These are phyloP conservation scores for Citrullus mucosospermus DNA, from an alignment of 306 rosid species.

Conservation along the genomic window DNA sequence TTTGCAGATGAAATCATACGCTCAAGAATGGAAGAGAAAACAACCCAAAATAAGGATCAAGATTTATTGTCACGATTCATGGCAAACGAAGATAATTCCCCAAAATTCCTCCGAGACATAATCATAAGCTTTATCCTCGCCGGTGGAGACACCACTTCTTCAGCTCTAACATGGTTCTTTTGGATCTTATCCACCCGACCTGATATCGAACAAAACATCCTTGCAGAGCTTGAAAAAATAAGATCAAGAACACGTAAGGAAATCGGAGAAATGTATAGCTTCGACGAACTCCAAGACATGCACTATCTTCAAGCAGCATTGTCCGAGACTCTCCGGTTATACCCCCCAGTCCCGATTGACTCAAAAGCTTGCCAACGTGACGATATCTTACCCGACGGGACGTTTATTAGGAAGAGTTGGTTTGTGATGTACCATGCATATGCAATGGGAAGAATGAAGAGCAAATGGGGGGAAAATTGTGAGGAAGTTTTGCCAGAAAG, in stretches of 20 bases:
- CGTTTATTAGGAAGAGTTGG: slow-evolving; percentile 31
- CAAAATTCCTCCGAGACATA: slow-evolving; percentile 46
- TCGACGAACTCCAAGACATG: slow-evolving; percentile 50
- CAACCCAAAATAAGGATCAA: background rate
- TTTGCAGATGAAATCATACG: slow-evolving; percentile 37
- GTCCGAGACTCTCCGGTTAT: slow-evolving; percentile 40
- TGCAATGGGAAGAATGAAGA: slow-evolving; percentile 70
- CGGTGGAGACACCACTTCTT: slow-evolving; percentile 62
- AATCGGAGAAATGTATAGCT: slow-evolving; percentile 11
- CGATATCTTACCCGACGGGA: slow-evolving; percentile 55
- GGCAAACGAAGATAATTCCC: slow-evolving; percentile 17
- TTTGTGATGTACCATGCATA: slow-evolving; percentile 40
- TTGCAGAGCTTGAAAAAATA: slow-evolving; percentile 17
- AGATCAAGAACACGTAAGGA: slow-evolving; percentile 9
- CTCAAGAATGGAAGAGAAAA: slow-evolving; percentile 21
- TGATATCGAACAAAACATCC: slow-evolving; percentile 14
- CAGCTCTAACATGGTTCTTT: slow-evolving; percentile 60
- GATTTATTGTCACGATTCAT: slow-evolving; percentile 62
- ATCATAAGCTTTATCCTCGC: slow-evolving; percentile 54
- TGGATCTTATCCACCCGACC: slow-evolving; percentile 39
- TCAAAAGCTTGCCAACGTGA: slow-evolving; percentile 22
- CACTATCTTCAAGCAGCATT: slow-evolving; percentile 55
- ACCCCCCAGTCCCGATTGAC: slow-evolving; percentile 56
- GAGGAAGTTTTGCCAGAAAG: slow-evolving; percentile 36
- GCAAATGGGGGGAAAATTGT: slow-evolving; percentile 45